Conservation (phyloP, 306 rosid genomes). For the Vigna angularis region DNA sequence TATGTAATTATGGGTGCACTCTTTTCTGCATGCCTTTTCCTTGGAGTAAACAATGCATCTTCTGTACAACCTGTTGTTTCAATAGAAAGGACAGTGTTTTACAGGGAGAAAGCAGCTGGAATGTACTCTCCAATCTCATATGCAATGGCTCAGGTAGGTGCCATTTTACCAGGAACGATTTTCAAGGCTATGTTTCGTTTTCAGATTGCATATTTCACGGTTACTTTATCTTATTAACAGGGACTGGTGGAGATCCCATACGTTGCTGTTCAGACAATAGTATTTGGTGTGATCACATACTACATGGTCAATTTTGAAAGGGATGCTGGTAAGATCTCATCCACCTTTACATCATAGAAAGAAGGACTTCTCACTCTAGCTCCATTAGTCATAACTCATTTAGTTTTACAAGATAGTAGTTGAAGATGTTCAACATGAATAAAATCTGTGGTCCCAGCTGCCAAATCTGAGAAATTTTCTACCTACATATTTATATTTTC, state of each 20-base stretch:
- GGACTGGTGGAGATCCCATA: slow-evolving; percentile 92
- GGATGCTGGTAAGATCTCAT: slow-evolving; percentile 52
- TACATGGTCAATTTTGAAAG: slow-evolving; percentile 78
- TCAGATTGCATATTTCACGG: not conserved
- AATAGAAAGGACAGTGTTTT: slow-evolving; percentile 89
- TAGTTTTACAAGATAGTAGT: not conserved
- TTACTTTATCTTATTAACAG: slow-evolving; percentile 49
- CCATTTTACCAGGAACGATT: not conserved
- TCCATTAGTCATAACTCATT: not conserved
- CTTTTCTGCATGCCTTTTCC: slow-evolving; percentile 72
- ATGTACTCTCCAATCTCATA: slow-evolving; percentile 88
- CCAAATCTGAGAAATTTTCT: slow-evolving; percentile 10
- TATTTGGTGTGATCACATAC: slow-evolving; percentile 79
- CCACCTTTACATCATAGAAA: slow-evolving; percentile 3
- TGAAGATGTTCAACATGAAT: not conserved
- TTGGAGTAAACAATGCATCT: slow-evolving; percentile 81
- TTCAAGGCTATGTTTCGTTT: slow-evolving; percentile 4
- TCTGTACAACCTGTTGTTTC: slow-evolving; percentile 94
- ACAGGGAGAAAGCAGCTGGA: slow-evolving; percentile 92
- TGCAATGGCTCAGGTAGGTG: slow-evolving; percentile 74
- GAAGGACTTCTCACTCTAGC: not conserved
- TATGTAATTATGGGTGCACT: slow-evolving; percentile 82
- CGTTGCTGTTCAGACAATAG: slow-evolving; percentile 64
- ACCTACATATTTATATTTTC: slow-evolving; percentile 9
- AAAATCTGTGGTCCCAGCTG: not conserved